Conservation (phyloP, 2,329 filamentous ascomycete species). For the Colletotrichum tanaceti region DNA sequence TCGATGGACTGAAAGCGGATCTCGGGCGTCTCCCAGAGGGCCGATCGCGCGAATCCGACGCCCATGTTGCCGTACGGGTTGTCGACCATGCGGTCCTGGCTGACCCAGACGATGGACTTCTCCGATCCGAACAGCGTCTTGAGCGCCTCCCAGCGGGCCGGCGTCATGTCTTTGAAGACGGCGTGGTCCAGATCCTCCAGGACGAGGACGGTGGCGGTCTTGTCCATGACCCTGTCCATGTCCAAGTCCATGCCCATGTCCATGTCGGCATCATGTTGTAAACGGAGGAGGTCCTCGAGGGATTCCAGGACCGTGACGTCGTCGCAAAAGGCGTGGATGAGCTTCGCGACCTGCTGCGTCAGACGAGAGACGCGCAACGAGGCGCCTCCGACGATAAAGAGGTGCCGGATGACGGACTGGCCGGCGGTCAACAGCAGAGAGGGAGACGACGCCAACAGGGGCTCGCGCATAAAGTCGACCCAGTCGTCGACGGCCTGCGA, state of each 20-base stretch:
- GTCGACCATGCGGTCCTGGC: slow-evolving; percentile 33
- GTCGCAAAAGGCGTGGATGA: not conserved
- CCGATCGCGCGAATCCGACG: slow-evolving; percentile 31
- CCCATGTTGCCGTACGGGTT: slow-evolving; percentile 42
- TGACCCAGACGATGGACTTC: slow-evolving; percentile 14
- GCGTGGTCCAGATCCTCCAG: slow-evolving; percentile 35
- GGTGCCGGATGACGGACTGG: slow-evolving; percentile 15
- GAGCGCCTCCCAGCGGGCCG: slow-evolving; percentile 42
- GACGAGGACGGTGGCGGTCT: slow-evolving; percentile 4
- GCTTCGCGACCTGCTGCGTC: no score
- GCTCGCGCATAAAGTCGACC: slow-evolving; percentile 6
- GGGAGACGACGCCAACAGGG: slow-evolving; percentile 2
- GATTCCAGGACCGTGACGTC: slow-evolving; percentile 1
- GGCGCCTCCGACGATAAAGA: slow-evolving; percentile 14
- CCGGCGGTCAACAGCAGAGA: slow-evolving; percentile 4
- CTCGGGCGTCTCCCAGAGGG: slow-evolving; percentile 24
- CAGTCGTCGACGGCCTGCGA: slow-evolving; percentile 12
- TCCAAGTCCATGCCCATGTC: no score
- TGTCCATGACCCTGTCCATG: no score
- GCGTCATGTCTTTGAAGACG: slow-evolving; percentile 50
- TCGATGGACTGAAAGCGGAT: slow-evolving; percentile 34
- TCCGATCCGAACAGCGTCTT: slow-evolving; percentile 4
- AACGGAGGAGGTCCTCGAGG: no score
- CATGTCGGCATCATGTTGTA: no score
- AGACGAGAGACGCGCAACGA: slow-evolving; percentile 11